These are phyloP conservation scores for Dryas alaskensis DNA, from an alignment of 306 rosid genomes.

Conservation along the genomic window DNA sequence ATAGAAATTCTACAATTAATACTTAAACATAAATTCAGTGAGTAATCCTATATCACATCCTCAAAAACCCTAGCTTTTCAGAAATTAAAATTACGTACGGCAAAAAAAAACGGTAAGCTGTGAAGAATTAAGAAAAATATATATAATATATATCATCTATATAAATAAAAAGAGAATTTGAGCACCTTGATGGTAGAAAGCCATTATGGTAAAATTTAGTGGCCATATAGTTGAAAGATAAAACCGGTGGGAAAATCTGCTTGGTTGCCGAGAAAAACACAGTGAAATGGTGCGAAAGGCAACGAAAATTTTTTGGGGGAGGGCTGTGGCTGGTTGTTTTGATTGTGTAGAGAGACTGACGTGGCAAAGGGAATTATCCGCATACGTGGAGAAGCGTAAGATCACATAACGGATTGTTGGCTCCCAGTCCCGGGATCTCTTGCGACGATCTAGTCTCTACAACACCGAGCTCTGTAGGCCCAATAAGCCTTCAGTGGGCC, in stretches of 20 bases:
- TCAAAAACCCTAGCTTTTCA: constrained; percentile 21
- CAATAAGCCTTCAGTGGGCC: too few relatives aligned
- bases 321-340: neutral
- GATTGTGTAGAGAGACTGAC: constrained; percentile 22
- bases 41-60: neutral
- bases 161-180: neutral
- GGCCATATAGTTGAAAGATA: constrained; percentile 45
- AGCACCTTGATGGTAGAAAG: constrained; percentile 61
- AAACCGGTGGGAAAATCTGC: constrained; percentile 18
- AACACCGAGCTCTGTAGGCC: too few relatives aligned
- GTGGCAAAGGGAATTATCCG: constrained; percentile 41
- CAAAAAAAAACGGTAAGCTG: constrained; percentile 4
- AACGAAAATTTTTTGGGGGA: neutral
- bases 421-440: neutral
- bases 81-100: neutral
- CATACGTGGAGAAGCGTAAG: constrained; percentile 43
- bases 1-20: neutral
- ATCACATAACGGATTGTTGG: constrained; percentile 27
- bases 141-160: neutral
- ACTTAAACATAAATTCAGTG: neutral
- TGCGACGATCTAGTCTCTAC: too few relatives aligned
- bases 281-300: constrained; percentile 10
- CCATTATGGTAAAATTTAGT: constrained; percentile 47
- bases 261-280: constrained; percentile 13
- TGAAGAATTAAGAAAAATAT: neutral